Evolutionary conservation across 2,329 filamentous ascomycete species (phyloP).

Genomic region (Dothistroma pini): DNA sequence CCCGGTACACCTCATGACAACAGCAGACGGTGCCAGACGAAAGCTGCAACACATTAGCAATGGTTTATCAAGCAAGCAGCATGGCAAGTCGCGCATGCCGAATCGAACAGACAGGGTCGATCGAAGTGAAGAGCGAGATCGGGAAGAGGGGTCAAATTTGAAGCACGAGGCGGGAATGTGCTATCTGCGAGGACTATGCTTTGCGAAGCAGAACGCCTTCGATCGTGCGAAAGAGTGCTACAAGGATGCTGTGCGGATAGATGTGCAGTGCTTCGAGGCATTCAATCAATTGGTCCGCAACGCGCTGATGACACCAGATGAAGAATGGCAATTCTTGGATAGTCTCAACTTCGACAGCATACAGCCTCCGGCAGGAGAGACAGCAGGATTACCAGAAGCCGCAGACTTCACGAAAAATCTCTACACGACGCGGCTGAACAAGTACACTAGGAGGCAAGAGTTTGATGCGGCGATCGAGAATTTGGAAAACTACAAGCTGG

Average conservation of each 20-base stretch:
- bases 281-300: slow-evolving; percentile 96
- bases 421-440: slow-evolving; percentile 91
- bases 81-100: slow-evolving; percentile 38
- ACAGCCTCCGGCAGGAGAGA: slow-evolving; percentile 56
- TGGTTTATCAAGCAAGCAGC: slow-evolving; percentile 42
- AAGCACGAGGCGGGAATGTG: slow-evolving; percentile 97
- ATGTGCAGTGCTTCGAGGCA: slow-evolving; percentile 96
- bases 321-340: slow-evolving; percentile 86
- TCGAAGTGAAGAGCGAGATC: slow-evolving; percentile 58
- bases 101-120: slow-evolving; percentile 52
- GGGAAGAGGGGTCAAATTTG: slow-evolving; percentile 69
- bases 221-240: slow-evolving; percentile 98
- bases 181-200: slow-evolving; percentile 88
- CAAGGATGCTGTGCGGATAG: slow-evolving; percentile 93
- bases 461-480: slow-evolving; percentile 86
- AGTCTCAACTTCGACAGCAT: slow-evolving; percentile 88
- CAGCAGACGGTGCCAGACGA: slow-evolving; percentile 60
- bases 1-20: slow-evolving; percentile 79
- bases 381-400: slow-evolving; percentile 71
- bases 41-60: slow-evolving; percentile 66
- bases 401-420: slow-evolving; percentile 93
- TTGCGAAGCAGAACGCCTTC: slow-evolving; percentile 94
- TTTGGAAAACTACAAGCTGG: slow-evolving; percentile 87
- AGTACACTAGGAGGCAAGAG: slow-evolving; percentile 82
- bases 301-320: slow-evolving; percentile 79